Base-by-base conservation (phyloP, 1,139 yeast genomes). In the Yamadazyma triangularis region DNA sequence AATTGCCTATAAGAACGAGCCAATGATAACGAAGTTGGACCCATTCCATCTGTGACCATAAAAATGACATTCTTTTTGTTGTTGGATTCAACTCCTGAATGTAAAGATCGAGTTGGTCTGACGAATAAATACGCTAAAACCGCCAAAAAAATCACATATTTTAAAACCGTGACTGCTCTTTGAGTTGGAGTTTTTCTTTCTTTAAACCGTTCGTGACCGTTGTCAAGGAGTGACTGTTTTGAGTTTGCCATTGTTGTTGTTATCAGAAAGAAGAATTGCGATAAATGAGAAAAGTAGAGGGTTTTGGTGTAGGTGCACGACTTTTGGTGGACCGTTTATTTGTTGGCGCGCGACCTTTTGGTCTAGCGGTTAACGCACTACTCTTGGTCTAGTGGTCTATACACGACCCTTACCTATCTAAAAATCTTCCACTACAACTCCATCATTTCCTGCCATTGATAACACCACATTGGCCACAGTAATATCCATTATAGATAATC, bases 1-100 rank as follows among this genome's bases (percentile, higher is more conserved):
- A 54, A 61, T 52, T 86, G 94, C 35, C 70, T 69, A 57, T 72
- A 86, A 11, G 81, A 71, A 39, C 95, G 69, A 2, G 95, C 77
- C 50, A 86, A 58, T 4, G 88, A 77, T 34, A 85, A 57, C 2
- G 91, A 79, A 0, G 93, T 82, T 2, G 94, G 94, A 0, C 95
- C 95, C 83, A 86, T 85, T 13, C 95, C 95, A 51, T 86, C 95
- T 3, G 93, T 79, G 12, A 86, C 93, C 73, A 86, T 77, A 61
- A 86, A 82, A 26, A 86, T 81, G 33, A 86, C 70, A 47, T 86
- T 85, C 41, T 58, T 59, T 34, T 43, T 42, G 4, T 31, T 26
- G 3, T 28, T 21, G 13, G 33, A 13, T 13, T 13, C 10, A 12
- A 9, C 8, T 7, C 6, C 20, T 18, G 6, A 6, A 18, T 9